phyloP scores from a whole-genome alignment of 2,329 filamentous ascomycete species.

The Immersiporthe knoxdaviesiana region DNA sequence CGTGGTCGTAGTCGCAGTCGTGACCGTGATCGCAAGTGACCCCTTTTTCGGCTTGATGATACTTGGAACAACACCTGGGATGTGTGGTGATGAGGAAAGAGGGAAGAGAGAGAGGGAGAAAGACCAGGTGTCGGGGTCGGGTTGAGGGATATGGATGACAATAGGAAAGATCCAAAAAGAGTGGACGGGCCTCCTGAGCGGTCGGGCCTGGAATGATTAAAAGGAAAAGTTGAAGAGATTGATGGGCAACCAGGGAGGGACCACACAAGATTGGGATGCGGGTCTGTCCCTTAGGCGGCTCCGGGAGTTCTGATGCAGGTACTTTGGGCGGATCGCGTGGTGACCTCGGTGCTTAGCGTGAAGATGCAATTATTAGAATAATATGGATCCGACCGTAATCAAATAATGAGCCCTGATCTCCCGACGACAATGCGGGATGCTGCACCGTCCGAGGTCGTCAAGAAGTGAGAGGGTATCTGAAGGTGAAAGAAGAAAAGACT shows the following conservation, averaged over 20 bases:
- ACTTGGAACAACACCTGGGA: slow-evolving; percentile 19
- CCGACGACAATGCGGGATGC: slow-evolving; percentile 15
- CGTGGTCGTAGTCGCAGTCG: slow-evolving; percentile 2
- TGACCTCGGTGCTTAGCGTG: slow-evolving; percentile 30
- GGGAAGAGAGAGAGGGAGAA: slow-evolving; percentile 19
- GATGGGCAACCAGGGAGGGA: slow-evolving; percentile 31
- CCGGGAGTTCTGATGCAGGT: slow-evolving; percentile 31
- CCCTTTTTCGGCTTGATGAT: slow-evolving; percentile 17
- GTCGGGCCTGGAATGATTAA: slow-evolving; percentile 31
- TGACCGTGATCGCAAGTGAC: not conserved
- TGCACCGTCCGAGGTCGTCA: slow-evolving; percentile 14
- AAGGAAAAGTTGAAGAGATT: slow-evolving; percentile 31
- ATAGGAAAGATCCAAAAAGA: slow-evolving; percentile 31
- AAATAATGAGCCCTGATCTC: slow-evolving; percentile 32
- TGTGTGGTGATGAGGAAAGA: slow-evolving; percentile 19
- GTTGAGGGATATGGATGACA: slow-evolving; percentile 25
- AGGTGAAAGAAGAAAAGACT: not conserved
- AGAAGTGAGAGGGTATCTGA: not conserved
- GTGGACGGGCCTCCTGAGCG: slow-evolving; percentile 28
- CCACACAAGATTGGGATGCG: slow-evolving; percentile 32
- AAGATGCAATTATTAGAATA: slow-evolving; percentile 32
- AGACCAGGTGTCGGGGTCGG: slow-evolving; percentile 26
- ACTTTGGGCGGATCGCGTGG: slow-evolving; percentile 29
- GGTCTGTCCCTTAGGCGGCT: slow-evolving; percentile 30
- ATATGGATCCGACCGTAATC: slow-evolving; percentile 28